Evolutionary conservation across 345 rosid genomes (phyloP).

Genomic region (Arabidopsis suecica): DNA sequence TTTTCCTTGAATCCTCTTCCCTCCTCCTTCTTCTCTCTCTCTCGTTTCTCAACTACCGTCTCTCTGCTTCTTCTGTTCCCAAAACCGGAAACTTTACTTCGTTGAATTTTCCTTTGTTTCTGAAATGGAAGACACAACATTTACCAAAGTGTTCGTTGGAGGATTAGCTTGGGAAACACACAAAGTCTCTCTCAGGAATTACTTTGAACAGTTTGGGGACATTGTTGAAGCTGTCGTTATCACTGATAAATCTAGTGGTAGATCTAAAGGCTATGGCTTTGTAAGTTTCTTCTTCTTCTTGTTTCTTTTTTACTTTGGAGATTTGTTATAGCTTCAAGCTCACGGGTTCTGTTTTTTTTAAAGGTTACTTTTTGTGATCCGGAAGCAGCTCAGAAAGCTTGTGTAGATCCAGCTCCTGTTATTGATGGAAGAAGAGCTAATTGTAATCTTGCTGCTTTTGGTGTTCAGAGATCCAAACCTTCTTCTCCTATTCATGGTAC

Average conservation of each 20-base stretch:
- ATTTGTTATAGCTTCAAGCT: neutral
- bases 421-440: conserved; percentile 98
- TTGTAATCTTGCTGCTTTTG: conserved; percentile 94
- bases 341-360: conserved; percentile 15
- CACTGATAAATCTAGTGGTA: conserved; percentile 94
- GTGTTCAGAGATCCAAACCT: conserved; percentile 97
- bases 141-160: conserved; percentile 95
- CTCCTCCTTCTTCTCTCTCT: conserved; percentile 39
- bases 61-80: conserved; percentile 41
- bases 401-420: conserved; percentile 93
- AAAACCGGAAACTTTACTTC: conserved; percentile 25
- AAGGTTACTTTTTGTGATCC: conserved; percentile 96
- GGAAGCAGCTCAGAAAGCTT: conserved; percentile 93
- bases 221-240: conserved; percentile 98
- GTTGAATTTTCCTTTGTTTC: conserved; percentile 24
- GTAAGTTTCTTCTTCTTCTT: conserved; percentile 51
- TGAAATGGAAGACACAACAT: conserved; percentile 68
- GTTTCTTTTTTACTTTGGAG: neutral
- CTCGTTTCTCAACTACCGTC: conserved; percentile 48
- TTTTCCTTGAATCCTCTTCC: conserved; percentile 59
- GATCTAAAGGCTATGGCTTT: conserved; percentile 99
- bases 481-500: conserved; percentile 90
- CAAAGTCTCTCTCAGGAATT: conserved; percentile 88
- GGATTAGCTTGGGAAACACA: conserved; percentile 99
- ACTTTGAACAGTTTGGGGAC: conserved; percentile 96